phyloP scores from a whole-genome alignment of 1,139 yeast species.

The Zygoascus meyerae region DNA sequence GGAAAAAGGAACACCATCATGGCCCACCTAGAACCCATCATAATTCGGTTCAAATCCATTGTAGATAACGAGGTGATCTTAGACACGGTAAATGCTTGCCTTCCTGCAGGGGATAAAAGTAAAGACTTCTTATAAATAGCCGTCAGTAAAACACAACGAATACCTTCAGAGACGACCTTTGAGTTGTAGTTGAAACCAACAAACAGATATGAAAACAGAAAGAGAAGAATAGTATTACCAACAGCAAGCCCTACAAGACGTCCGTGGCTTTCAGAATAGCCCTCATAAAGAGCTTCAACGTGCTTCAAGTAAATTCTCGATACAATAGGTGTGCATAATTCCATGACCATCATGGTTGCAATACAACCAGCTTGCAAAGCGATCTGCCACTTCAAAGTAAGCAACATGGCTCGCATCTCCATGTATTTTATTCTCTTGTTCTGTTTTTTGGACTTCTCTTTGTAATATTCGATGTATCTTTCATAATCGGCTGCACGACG shows the following conservation, averaged over 20 bases:
- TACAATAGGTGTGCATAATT: constrained; percentile 11
- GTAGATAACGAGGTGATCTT: constrained; percentile 15
- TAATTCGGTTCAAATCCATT: constrained; percentile 14
- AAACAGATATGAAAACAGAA: constrained; percentile 9
- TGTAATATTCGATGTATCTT: neutral
- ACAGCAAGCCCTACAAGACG: constrained; percentile 16
- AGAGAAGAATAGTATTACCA: constrained; percentile 10
- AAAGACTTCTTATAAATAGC: constrained; percentile 13
- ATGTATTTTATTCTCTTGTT: constrained; percentile 8
- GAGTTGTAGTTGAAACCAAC: constrained; percentile 12
- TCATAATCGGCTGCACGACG: constrained; percentile 2
- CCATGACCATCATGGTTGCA: constrained; percentile 1
- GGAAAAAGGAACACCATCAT: constrained; percentile 42
- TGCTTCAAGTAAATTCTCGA: constrained; percentile 11
- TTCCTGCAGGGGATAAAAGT: constrained; percentile 12
- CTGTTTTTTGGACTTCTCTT: neutral
- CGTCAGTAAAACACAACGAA: constrained; percentile 13
- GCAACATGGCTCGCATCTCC: constrained; percentile 11
- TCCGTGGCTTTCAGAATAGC: constrained; percentile 10
- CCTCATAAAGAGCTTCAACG: constrained; percentile 12
- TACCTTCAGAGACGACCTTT: constrained; percentile 11
- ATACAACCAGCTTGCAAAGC: constrained; percentile 4
- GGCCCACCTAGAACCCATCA: constrained; percentile 12
- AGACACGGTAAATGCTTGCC: constrained; percentile 13
- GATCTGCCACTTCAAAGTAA: constrained; percentile 9